Conservation (phyloP, 163 green algal species). For the Chlamydomonas reinhardtii region DNA sequence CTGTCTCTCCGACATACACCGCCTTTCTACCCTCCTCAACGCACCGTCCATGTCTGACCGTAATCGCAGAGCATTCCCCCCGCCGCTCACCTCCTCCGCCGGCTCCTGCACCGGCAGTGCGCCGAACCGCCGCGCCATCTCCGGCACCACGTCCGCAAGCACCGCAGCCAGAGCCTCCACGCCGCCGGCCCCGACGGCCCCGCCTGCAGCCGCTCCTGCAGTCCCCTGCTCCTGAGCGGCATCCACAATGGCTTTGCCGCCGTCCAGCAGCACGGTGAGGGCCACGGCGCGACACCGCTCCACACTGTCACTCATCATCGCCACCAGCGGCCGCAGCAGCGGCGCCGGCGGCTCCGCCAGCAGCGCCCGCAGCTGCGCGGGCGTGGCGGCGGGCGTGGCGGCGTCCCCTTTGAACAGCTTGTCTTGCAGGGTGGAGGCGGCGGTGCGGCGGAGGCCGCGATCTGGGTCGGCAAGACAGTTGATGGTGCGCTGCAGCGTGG, state of each 20-base stretch:
- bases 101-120: slow-evolving; percentile 62
- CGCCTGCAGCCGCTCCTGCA: too few relatives aligned
- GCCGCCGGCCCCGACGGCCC: too few relatives aligned
- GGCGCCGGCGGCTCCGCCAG: slow-evolving; percentile 54
- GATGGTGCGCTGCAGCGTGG: slow-evolving; percentile 72
- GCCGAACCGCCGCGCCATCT: slow-evolving; percentile 71
- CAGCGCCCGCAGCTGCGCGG: slow-evolving; percentile 60
- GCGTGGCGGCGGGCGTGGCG: slow-evolving; percentile 20
- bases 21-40: too few relatives aligned
- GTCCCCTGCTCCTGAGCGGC: not conserved
- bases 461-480: slow-evolving; percentile 86
- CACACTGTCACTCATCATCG: slow-evolving; percentile 65
- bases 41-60: too few relatives aligned
- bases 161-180: slow-evolving; percentile 42
- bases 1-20: too few relatives aligned
- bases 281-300: slow-evolving; percentile 66
- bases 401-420: slow-evolving; percentile 57
- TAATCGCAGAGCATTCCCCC: too few relatives aligned
- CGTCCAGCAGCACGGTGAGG: slow-evolving; percentile 28
- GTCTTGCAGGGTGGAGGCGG: slow-evolving; percentile 21
- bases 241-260: slow-evolving; percentile 3
- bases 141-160: slow-evolving; percentile 70
- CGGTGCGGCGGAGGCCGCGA: slow-evolving; percentile 51
- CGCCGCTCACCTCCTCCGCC: slow-evolving; percentile 54
- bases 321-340: slow-evolving; percentile 67